Evolutionary conservation across 2,329 filamentous ascomycete species (phyloP), one percentile per base, ranked within the genome.

Genomic region (Pseudocercospora vitis): DNA sequence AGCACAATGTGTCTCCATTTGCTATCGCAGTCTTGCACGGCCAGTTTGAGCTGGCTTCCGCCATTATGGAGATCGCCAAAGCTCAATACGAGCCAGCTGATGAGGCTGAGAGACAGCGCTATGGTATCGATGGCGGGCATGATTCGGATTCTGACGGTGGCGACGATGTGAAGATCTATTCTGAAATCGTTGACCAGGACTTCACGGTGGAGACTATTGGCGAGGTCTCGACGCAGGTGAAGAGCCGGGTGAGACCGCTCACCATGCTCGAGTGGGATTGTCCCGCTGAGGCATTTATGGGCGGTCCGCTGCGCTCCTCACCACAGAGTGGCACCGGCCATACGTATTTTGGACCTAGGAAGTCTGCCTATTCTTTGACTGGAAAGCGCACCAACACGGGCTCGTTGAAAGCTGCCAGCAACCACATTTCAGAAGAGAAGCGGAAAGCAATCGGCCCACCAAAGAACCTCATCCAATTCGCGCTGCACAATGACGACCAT

Each of bases 131-230:
- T 6, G 70, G 65, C 3, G 72, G 73, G 6, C 68, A 69, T 8
- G 67, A 71, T 7, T 60, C 56, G 26, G 64, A 59, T 21, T 64
- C 58, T 26, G 63, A 63, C 4, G 66, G 68, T 7, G 65, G 65
- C 11, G 40, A 48, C 4, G 53, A 63, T 28, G 65, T 77, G 9
- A 57, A 66, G 4, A 62, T 71, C 72, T 32, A 59, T 31, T 62
- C 65, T 12, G 79, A 85, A 55, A 74, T 84, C 33, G 73, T 89
- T 23, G 81, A 86, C 60, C 81, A 86, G 9, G 76, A 80, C 29
- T 89, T 88, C 67, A 94, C 89, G 0, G 80, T 92, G 48, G 87
- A 94, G 12, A 83, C 89, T 61, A 78, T 94, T 53, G 87, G 87
- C 0, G 8, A 21, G 11, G 76, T 87, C 3, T 82, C 81, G 0